Base-by-base conservation (phyloP, 2,329 filamentous ascomycete species). In the Periconia sp. region DNA sequence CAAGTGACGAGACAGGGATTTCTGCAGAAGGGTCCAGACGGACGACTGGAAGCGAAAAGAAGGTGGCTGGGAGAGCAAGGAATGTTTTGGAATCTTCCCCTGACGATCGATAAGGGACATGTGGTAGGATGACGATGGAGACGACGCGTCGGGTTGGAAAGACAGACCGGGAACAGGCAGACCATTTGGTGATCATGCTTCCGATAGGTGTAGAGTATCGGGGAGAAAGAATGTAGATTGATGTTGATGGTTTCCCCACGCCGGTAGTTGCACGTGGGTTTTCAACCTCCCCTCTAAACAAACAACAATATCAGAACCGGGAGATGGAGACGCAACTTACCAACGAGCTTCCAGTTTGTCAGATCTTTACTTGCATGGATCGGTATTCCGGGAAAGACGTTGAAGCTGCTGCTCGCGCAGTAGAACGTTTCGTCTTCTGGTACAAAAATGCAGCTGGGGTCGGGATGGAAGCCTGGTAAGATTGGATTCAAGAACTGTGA, bases 281-380 rank as follows among this genome's bases (percentile, higher is more conserved):
- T n/a, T n/a, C n/a, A n/a, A n/a, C n/a, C n/a, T n/a, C n/a, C n/a
- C n/a, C 32, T 16, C 33, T 19, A 5, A 28, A 22, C 22, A 6
- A 34, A 17, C 13, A 17, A 35, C 7, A 10, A 15, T 21, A 17
- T 13, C 17, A 15, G 21, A 21, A 22, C 21, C 4, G 13, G 23
- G 11, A 28, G 19, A 39, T 21, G 13, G 31, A 12, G 30, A 23
- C 26, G 9, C 21, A 25, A 51, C 56, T 47, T 46, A 40, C 70
- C 68, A 24, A 74, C 66, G 5, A 75, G 67, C 42, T 73, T 76
- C 78, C 78, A 82, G 38, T 75, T 73, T 12, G 69, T 50, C 13
- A 83, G 57, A 52, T 82, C 78, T 39, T 70, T 73, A n/a, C 74
- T 79, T 2, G 77, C 76, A 52, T 81, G 75, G 15, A 82, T 72